Base-by-base conservation (phyloP, 2,329 filamentous ascomycete genomes). In the Periglandula ipomoeae region DNA sequence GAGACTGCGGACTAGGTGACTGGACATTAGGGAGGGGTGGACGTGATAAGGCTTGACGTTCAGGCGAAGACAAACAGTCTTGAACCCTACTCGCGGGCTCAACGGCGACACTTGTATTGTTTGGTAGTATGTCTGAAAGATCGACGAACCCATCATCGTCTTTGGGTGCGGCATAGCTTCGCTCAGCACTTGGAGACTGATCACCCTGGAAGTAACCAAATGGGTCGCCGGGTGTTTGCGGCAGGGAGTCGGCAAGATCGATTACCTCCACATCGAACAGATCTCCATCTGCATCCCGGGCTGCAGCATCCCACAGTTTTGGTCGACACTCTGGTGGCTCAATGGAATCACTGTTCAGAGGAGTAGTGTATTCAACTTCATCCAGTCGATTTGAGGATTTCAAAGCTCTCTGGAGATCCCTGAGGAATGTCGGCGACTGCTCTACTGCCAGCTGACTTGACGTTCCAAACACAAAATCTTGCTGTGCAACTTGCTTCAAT, bases 401-500 rank as follows among this genome's bases (percentile, higher is more conserved):
- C 53, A 86, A 75, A 1, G 81, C 82, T 47, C 71, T 61, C 47
- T 86, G 80, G 19, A 87, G 64, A 41, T 85, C 76, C 26, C 75
- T 73, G 15, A 87, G 63, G 22, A 82, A 75, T 0, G 76, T 77
- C 0, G 85, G 85, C 0, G 85, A 87, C 32, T 89, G 80, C 49
- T 89, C 85, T 48, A 76, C 70, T 13, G 83, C 84, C 22, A 95
- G 68, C 62, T 95, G 89, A 62, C 89, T 94, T 1, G 85, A 90
- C 0, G 88, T 93, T 1, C 88, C 89, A 65, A 95, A 95, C 0
- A 94, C 68, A 59, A 90, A 87, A 51, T 89, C 81, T 61, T 93
- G 89, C 1, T 76, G 71, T 3, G 78, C 72, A 13, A 85, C 76
- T 55, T 84, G 76, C 46, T 77, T 77, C 39, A 84, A 65, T 1